Base-by-base conservation (phyloP, 805 yeast genomes). In the Cyberlindnera lachancei region DNA sequence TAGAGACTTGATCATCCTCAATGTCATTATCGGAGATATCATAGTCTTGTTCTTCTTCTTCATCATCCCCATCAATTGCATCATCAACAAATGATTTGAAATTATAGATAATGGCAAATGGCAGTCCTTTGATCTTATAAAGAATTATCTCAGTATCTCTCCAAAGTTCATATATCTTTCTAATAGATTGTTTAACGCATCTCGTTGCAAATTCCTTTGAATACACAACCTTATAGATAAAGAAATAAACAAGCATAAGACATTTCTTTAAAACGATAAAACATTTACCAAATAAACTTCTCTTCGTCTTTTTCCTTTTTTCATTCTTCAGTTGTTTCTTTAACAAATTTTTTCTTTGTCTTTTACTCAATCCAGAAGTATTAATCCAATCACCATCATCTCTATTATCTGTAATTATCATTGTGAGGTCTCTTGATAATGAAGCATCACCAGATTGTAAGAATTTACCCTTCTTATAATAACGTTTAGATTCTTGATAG, bases 131-230 rank as follows among this genome's bases (percentile, higher is more conserved):
- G 5, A 35, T 13, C 15, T 33, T 38, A 18, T 18, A 30, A 3
- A 38, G 21, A 9, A 38, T 19, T 22, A 18, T 8, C 18, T 35
- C 42, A 19, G 39, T 35, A 12, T 38, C 37, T 4, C 15, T 7
- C 42, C 42, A 38, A n/a, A 31, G n/a, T 9, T 9, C 18, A 18
- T 30, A 35, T 5, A 30, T 7, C 15, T 25, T 27, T 12, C 14
- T 32, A 12, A 38, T 27, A n/a, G 25, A 4, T 27, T 31, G 29
- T 16, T 25, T 30, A 5, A 30, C 10, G 17, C 21, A 27, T 3
- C 2, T 10, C n/a, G 18, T 19, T 9, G 25, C 7, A 11, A 4
- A 5, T 18, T 18, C 16, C 15, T 28, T 33, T 14, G 16, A 19
- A 26, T 29, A 11, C 12, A 14, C 18, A 7, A 17, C 4, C 20